Base-by-base conservation (phyloP, 2,329 filamentous ascomycete species). In the Arthroderma sp. region DNA sequence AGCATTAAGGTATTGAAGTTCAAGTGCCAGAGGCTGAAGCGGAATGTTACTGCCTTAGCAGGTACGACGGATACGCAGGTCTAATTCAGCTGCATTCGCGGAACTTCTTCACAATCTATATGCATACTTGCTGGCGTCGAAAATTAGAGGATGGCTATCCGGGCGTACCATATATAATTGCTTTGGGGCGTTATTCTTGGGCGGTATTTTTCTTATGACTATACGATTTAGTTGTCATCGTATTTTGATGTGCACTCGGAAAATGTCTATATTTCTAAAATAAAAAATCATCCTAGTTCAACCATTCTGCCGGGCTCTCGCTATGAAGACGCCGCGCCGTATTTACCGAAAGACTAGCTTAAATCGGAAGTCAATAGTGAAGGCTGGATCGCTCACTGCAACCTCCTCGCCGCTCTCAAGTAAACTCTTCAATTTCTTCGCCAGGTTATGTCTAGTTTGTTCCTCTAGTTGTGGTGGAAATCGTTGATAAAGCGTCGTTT, bases 341-440 rank as follows among this genome's bases (percentile, higher is more conserved):
- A 33, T 37, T 55, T 38, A 56, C 60, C 71, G 70, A 66, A 79
- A 82, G 3, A 75, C 68, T 58, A 83, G 66, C 65, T 77, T 79
- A 70, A 79, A 85, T 63, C 80, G 79, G 72, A 82, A 84, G 67
- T 87, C 81, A 25, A 88, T 84, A 35, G 84, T 82, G 68, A 94
- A 93, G 0, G 89, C 88, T n/a, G 88, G 87, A 71, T 97, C 91
- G 15, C 88, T 91, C 51, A 98, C 86, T n/a, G 84, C 88, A 52
- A 98, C 80, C 72, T 96, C 89, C 68, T 96, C 87, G 11, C 90
- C 89, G 64, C 90, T 79, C 49, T 81, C 80, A 21, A 98, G 78
- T 61, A 98, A 72, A 25, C 95, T 88, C 28, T 71, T 74, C 59
- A 98, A 76, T 65, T 85, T 93, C 75, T 86, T 88, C 61, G 77